These are phyloP conservation scores for Calonectria multiphialidica DNA, from an alignment of 2,329 filamentous ascomycete genomes.

Conservation along the genomic window DNA sequence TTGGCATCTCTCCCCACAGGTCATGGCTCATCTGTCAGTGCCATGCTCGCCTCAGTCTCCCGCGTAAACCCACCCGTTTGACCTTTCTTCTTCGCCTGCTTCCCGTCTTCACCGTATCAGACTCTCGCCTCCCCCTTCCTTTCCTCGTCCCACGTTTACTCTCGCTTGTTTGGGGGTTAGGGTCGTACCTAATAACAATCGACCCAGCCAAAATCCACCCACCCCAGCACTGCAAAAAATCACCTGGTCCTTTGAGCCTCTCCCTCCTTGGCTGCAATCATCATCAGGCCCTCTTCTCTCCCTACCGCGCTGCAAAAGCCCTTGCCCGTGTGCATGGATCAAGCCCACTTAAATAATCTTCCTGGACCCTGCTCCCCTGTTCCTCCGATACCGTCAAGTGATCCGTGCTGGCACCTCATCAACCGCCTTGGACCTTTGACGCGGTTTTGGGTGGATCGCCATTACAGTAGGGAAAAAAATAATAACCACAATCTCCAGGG, in stretches of 20 bases:
- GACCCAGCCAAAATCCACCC: conserved; percentile 3
- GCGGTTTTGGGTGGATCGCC: conserved; percentile 38
- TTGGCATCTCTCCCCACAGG: conserved; percentile 33
- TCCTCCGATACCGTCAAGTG: conserved; percentile 38
- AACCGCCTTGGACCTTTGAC: conserved; percentile 33
- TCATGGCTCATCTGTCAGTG: conserved; percentile 29
- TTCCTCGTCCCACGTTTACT: not conserved
- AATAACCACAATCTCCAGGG: conserved; percentile 38
- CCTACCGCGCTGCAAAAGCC: conserved; percentile 33
- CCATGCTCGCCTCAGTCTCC: conserved; percentile 19
- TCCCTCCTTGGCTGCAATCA: conserved; percentile 8
- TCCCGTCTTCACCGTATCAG: not conserved
- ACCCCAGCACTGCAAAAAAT: conserved; percentile 23
- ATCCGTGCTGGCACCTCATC: conserved; percentile 40
- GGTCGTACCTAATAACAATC: conserved; percentile 13
- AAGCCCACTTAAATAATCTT: conserved; percentile 32
- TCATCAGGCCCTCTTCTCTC: conserved; percentile 20
- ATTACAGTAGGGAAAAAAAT: conserved; percentile 27
- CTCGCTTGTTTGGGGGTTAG: conserved; percentile 17
- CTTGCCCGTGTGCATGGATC: conserved; percentile 35
- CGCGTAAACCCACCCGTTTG: not conserved
- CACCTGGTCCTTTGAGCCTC: conserved; percentile 20
- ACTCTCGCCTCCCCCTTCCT: not conserved
- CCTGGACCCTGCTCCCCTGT: conserved; percentile 36
- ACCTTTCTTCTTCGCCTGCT: not conserved